Evolutionary conservation across 2,329 filamentous ascomycete species (phyloP), one percentile per base, ranked within the genome.

Genomic region (Zelopaecilomyces penicillatus): DNA sequence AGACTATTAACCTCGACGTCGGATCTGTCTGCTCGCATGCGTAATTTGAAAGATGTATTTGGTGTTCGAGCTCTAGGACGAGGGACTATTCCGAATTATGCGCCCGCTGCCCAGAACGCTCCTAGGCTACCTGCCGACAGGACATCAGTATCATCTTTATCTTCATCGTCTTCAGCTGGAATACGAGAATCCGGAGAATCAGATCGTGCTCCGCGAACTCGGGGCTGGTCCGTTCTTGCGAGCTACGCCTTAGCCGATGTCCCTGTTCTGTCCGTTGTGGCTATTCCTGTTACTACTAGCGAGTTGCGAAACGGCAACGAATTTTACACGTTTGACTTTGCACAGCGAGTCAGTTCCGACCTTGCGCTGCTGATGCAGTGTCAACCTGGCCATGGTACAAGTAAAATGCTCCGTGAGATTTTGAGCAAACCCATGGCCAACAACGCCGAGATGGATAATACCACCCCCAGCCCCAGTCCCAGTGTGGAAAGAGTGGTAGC

Each of bases 1-100:
- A 52, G 64, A 39, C 48, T 66, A 4, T 54, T 66, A 39, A 60
- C 61, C 12, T 63, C 62, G 50, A 65, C 65, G 50, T 49, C 57
- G 31, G 49, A 53, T 33, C 56, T 66, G 26, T 50, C 63, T n/a
- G 43, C 49, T 5, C 57, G 63, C 29, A 56, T 66, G 52, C 59
- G 60, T 34, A 52, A 50, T 41, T 41, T 58, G 19, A 50, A 51
- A 40, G 55, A 53, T 46, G 48, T 47, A 43, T 55, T 50, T 40
- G 53, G 47, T 35, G 51, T 48, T 34, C 51, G 50, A 41, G 42
- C 44, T 34, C 44, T 42, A 39, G 44, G 38, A 12, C 31, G 50
- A 37, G 27, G 30, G 42, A n/a, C 47, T 42, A 54, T 36, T 43
- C 49, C 50, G 27, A 41, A 48, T 30, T 48, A 55, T 35, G 38